Base-by-base conservation (phyloP, 768 basidiomycete genomes). In the Calocera cornea region DNA sequence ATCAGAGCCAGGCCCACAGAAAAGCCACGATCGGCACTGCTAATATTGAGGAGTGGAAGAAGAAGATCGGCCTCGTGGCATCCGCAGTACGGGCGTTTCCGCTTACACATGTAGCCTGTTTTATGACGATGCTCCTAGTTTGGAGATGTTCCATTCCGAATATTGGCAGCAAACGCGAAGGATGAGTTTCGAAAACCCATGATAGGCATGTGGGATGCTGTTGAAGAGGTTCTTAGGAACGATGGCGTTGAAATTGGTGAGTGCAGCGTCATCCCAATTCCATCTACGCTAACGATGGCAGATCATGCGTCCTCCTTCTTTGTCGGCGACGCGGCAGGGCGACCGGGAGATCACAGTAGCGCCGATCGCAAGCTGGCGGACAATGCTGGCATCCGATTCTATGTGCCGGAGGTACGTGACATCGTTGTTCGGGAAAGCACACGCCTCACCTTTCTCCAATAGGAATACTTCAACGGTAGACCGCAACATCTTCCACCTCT, bases 301-400 rank as follows among this genome's bases (percentile, higher is more conserved):
- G 92, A 95, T 74, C 82, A 84, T 70, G 67, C 73, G 0, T 47
- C 78, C 0, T 87, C 90, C 0, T 89, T 90, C 72, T 95, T 88
- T 71, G 87, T 95, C 0, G 94, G 94, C 1, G 94, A 97, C 72
- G 92, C 92, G 1, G 94, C 92, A 12, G 94, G 93, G 12, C 84
- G 94, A 50, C 77, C 80, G 50, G 76, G 77, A 31, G 94, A 97
- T 77, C 90, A 89, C 74, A 83, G 88, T 7, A 85, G 86, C 68
- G 89, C 88, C 0, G 94, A 97, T 75, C 82, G 88, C 49, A 92
- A 95, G 76, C 91, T 87, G 81, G 92, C 94, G 0, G 74, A 86
- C 1, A 95, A 95, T 70, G 73, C 87, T 8, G 87, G 80, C 0
- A 74, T 97, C 1, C 78, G 78, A 11, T 97, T 95, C 74, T 80